Evolutionary conservation across 768 basidiomycete species (phyloP).

Genomic region (Podaxis rugospora): DNA sequence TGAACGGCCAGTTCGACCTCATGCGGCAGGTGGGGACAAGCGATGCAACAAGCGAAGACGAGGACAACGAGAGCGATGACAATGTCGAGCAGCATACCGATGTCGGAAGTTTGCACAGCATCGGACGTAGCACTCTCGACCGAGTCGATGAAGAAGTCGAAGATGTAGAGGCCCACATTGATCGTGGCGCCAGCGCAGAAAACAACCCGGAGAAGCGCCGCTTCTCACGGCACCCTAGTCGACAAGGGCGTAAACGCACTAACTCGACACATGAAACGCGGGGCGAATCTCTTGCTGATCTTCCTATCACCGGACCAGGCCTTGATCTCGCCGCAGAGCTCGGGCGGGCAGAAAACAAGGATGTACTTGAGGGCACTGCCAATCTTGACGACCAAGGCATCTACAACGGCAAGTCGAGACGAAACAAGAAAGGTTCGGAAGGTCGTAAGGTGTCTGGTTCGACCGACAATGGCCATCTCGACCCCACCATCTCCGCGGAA

Average conservation of each 20-base stretch:
- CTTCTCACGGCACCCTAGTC: conserved; percentile 37
- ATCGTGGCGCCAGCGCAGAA: conserved; percentile 29
- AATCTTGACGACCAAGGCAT: conserved; percentile 47
- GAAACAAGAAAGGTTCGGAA: conserved; percentile 41
- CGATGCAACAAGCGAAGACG: conserved; percentile 31
- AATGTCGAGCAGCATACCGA: conserved; percentile 43
- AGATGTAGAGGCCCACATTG: conserved; percentile 33
- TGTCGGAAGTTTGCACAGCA: conserved; percentile 52
- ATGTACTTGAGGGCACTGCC: conserved; percentile 57
- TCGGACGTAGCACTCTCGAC: conserved; percentile 54
- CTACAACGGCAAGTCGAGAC: conserved; percentile 42
- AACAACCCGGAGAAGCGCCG: conserved; percentile 28
- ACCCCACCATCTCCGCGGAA: conserved; percentile 44
- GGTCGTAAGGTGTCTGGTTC: conserved; percentile 31
- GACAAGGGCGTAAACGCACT: conserved; percentile 44
- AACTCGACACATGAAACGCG: conserved; percentile 51
- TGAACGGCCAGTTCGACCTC: conserved; percentile 84
- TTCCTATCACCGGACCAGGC: conserved; percentile 86
- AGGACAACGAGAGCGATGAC: conserved; percentile 35
- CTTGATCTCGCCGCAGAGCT: conserved; percentile 90
- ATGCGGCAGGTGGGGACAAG: conserved; percentile 59
- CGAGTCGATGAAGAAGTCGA: conserved; percentile 56
- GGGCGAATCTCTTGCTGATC: conserved; percentile 81
- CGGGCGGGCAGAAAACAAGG: conserved; percentile 88
- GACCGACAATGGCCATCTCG: conserved; percentile 32